A percentile compares a stretch with the other conserved stretches of the same genome.
phyloP scores from a whole-genome alignment of 176 grass and related monocot genomes.

The Dactylis glomerata region DNA sequence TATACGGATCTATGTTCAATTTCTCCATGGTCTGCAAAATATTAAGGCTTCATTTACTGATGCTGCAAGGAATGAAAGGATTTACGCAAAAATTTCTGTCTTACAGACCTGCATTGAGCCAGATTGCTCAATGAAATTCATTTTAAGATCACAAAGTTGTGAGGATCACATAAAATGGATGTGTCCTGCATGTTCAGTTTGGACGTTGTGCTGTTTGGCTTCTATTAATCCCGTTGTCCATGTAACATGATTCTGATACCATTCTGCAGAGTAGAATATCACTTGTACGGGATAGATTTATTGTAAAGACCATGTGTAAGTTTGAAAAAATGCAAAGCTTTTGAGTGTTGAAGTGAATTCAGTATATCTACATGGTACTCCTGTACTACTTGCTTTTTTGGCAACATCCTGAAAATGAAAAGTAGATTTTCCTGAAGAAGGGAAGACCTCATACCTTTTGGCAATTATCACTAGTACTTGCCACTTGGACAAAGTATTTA shows the following conservation, averaged over 20 bases:
- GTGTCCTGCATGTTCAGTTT: background rate
- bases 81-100: background rate
- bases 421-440: background rate
- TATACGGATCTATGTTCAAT: background rate
- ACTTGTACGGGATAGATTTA: background rate
- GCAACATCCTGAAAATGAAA: background rate
- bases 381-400: background rate
- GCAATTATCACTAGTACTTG: background rate
- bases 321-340: background rate
- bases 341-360: background rate
- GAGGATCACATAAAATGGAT: background rate
- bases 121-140: background rate
- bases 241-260: background rate
- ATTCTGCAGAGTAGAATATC: background rate
- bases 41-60: background rate
- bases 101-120: background rate
- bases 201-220: background rate
- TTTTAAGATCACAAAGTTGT: background rate
- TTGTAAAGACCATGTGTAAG: background rate
- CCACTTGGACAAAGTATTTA: background rate
- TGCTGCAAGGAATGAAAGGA: background rate
- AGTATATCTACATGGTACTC: background rate
- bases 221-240: background rate
- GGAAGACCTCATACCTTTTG: background rate
- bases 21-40: background rate